Percentiles rank a stretch among this genome's conserved stretches.
Evolutionary conservation across 139 green algal genomes (phyloP).

Genomic region (Micromonas commoda): DNA sequence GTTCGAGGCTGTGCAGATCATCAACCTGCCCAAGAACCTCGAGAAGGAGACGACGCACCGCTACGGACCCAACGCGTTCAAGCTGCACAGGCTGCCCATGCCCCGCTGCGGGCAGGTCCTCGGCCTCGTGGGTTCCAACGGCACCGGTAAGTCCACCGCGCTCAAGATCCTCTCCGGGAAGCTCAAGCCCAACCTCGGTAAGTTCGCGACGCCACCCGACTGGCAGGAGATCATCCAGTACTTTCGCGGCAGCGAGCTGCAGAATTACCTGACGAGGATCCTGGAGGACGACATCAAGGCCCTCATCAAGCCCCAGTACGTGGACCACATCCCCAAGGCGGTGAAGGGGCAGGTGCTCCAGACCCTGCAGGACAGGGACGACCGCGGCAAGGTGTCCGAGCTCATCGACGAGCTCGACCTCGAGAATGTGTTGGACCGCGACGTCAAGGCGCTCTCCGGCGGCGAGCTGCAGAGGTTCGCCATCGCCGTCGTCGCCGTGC

Average conservation of each 20-base stretch:
- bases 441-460: constrained; percentile 90
- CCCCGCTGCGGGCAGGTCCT: constrained; percentile 90
- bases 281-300: constrained; percentile 96
- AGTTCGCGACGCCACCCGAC: constrained; percentile 81
- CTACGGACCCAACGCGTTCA: constrained; percentile 98
- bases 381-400: background rate
- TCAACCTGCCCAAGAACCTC: constrained; percentile 98
- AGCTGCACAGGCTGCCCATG: constrained; percentile 91
- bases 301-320: constrained; percentile 88
- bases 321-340: constrained; percentile 96
- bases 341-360: constrained; percentile 83
- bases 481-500: constrained; percentile 84
- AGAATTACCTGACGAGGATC: constrained; percentile 97
- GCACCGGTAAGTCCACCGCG: constrained; percentile 97
- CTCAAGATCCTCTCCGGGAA: constrained; percentile 96
- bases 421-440: constrained; percentile 80
- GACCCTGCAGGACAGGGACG: constrained; percentile 2
- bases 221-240: constrained; percentile 96
- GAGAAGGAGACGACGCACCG: constrained; percentile 94
- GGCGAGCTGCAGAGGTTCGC: constrained; percentile 98
- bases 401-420: constrained; percentile 51
- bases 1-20: constrained; percentile 98
- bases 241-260: constrained; percentile 93
- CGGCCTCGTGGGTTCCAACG: constrained; percentile 95
- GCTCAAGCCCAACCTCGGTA: constrained; percentile 96